phyloP scores from a whole-genome alignment of 495 filamentous ascomycete genomes.

The Talaromyces trachyspermus region DNA sequence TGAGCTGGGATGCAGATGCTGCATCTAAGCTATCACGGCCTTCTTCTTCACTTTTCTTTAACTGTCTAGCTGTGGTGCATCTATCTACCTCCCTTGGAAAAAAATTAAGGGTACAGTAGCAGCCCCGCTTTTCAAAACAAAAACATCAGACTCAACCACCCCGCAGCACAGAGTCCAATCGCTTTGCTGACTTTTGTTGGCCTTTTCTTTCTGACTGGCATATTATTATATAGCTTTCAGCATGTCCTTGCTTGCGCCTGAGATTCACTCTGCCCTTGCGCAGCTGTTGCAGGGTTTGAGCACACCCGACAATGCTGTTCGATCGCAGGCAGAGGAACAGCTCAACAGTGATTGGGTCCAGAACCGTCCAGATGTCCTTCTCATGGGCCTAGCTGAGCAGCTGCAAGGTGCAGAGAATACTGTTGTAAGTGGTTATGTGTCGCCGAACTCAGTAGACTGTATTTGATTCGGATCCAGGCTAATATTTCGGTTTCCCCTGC shows the following conservation, averaged over 20 bases:
- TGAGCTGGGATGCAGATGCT: slow-evolving; percentile 7
- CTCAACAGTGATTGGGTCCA: slow-evolving; percentile 83
- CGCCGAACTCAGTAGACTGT: background rate
- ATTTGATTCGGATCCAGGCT: background rate
- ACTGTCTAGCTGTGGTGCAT: background rate
- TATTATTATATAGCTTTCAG: slow-evolving; percentile 19
- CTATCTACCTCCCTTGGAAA: too few relatives aligned
- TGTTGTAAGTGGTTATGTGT: slow-evolving; percentile 62
- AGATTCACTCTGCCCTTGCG: slow-evolving; percentile 72
- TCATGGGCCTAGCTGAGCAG: slow-evolving; percentile 93
- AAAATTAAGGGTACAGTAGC: background rate
- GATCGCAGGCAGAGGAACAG: slow-evolving; percentile 80
- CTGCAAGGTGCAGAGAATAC: slow-evolving; percentile 63
- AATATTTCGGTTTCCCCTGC: slow-evolving; percentile 1
- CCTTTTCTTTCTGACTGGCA: background rate
- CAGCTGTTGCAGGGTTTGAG: slow-evolving; percentile 80
- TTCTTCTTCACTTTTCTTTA: background rate
- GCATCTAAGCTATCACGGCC: slow-evolving; percentile 1
- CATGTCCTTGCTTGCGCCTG: slow-evolving; percentile 81
- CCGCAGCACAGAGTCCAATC: background rate
- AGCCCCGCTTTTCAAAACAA: slow-evolving; percentile 7
- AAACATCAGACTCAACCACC: slow-evolving; percentile 2
- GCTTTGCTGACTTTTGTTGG: background rate
- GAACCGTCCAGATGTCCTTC: slow-evolving; percentile 69
- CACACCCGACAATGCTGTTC: slow-evolving; percentile 80